Base-by-base conservation (phyloP, 495 filamentous ascomycete genomes). In the Usnea hakonensis region DNA sequence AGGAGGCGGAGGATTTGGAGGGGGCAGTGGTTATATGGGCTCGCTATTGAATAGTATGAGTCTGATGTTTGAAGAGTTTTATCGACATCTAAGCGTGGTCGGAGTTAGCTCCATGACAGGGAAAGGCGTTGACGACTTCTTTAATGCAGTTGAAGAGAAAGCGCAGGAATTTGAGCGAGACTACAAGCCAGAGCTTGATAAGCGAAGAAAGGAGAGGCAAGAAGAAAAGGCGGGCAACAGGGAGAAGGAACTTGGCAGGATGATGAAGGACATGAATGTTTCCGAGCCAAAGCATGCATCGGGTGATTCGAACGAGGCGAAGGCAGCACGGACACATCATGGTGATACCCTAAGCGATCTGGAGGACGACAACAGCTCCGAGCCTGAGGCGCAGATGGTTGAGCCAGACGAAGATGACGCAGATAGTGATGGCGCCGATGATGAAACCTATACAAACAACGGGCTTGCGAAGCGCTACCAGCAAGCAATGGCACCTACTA, bases 31-130 rank as follows among this genome's bases (percentile, higher is more conserved):
- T 35, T 99, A 99, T 72, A 97, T 99, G 94, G 87, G 89, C n/a
- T 91, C 87, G 58, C 75, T 97, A 55, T 78, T 97, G 21, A 97
- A 97, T 77, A 94, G 89, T 71, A 99, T 99, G 94, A 94, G 89
- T 69, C 74, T 97, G 63, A 89, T 99, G 86, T 77, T 99, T 28
- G 95, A 99, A 66, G 94, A 99, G 73, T 99, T 99, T 71, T 99
- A 99, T 71, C 81, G 87, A 14, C 90, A 96, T 69, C 77, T 99
- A 13, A 93, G 84, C 71, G 85, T 99, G 21, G 91, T 97, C 1
- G 91, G 88, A 7, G 94, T 99, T 14, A 94, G 89, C 64, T 88
- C 91, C 23, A 91, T 96, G 85, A 93, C 91, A 0, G 94, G 94
- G 13, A 84, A 88, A 3, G 95, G 94, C 9, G 83, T 99, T 52